Evolutionary conservation across 1,139 yeast genomes (phyloP), one percentile per base, ranked within the genome.

Genomic region (Yamadazyma taylorii): DNA sequence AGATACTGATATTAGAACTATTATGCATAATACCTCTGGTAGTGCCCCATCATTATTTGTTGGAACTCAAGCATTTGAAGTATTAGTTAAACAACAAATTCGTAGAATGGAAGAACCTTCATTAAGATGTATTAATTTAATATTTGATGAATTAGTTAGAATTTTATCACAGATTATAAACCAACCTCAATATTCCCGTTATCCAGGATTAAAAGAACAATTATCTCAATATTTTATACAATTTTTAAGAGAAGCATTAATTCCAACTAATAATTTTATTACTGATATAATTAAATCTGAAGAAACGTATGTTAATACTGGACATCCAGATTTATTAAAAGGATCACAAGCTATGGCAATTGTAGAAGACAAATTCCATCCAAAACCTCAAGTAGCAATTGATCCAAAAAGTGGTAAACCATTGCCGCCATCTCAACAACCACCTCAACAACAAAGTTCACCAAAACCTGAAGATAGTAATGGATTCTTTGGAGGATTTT

Each of bases 11-110:
- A 94, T 94, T 52, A 81, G 98, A 64, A 92, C 98, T n/a, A 90
- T 92, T 42, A 84, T 85, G 90, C 88, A 90, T 69, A 92, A 92
- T 61, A 87, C 97, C 32, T 85, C 96, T 11, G 98, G 98, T 56
- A 85, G 97, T 13, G 88, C 97, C 1, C 98, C 98, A n/a, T 86
- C 96, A 4, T 73, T 92, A 52, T 92, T 92, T 66, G 98, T 92
- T 41, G 98, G 97, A 33, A 92, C 98, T 6, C 92, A 88, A 55
- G 97, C 97, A 0, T 92, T 92, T 58, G 98, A 92, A 63, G 96
- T 90, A 15, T 78, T 92, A 52, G 97, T 92, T 32, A 89, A 87
- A 62, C 96, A 92, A 63, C 98, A 92, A 64, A 90, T 92, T 49
- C 81, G 75, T 52, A 79, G 98, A 62, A 88, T 92, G 71, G 97